Conservation (phyloP, 257 asterid genomes). For the Leptodermis oblonga region DNA sequence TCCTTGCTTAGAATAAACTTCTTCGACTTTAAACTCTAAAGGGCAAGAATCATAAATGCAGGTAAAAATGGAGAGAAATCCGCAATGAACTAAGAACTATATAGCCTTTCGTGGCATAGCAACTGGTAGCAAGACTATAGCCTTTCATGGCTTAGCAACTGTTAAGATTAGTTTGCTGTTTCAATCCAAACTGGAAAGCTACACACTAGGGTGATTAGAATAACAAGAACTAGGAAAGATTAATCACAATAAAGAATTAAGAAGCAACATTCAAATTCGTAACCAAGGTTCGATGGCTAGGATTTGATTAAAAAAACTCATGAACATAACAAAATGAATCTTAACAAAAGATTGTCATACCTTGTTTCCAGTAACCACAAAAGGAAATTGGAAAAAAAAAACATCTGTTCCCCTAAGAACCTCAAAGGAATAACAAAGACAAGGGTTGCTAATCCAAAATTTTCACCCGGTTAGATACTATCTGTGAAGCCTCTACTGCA, state of each 20-base stretch:
- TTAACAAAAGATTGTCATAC: background rate
- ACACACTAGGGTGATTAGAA: background rate
- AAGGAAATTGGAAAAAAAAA: conserved; percentile 21
- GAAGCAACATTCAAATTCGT: background rate
- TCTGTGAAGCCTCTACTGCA: conserved; percentile 42
- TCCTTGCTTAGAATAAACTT: background rate
- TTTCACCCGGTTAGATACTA: conserved; percentile 44
- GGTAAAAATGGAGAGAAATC: conserved; percentile 1
- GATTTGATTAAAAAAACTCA: background rate
- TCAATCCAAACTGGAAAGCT: conserved; percentile 1
- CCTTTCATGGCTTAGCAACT: background rate
- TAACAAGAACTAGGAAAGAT: conserved; percentile 7
- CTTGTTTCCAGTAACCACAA: conserved; percentile 34
- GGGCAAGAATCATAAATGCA: background rate
- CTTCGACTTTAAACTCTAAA: background rate
- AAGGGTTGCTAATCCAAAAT: conserved; percentile 24
- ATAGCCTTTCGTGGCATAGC: too few species aligned
- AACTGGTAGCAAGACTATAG: background rate
- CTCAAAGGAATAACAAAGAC: conserved; percentile 28
- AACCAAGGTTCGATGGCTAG: background rate
- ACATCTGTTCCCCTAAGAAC: conserved; percentile 22
- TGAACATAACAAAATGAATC: conserved; percentile 1
- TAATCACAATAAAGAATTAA: background rate
- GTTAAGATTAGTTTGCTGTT: background rate
- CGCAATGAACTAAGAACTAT: background rate